Evolutionary conservation across 1,284 basidiomycete genomes (phyloP), one percentile per base, ranked within the genome.

Genomic region (Puccinia polysora): DNA sequence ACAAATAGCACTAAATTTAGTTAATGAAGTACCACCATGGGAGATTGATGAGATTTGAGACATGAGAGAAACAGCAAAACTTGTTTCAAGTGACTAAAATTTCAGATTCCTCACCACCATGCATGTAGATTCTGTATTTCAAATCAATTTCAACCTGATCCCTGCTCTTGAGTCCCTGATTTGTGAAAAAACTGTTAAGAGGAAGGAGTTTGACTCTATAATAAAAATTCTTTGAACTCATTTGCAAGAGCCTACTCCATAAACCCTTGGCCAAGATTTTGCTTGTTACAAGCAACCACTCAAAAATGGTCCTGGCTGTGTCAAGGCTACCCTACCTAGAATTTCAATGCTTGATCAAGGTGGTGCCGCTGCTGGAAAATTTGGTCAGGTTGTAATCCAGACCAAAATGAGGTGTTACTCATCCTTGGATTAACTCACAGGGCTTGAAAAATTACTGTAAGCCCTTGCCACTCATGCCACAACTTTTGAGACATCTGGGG

Each of bases 141-240:
- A 98, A 82, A 86, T 98, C 78, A 85, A 86, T 78, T 81, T 85
- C 58, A 84, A 85, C 50, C 85, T 99, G 69, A 80, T 99, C 74
- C 95, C 95, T 43, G 91, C 94, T 23, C 83, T 99, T 43, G 84
- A 84, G 59, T 88, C 89, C 78, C 86, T 99, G 62, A 86, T 87
- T 60, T 87, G 89, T 79, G 92, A 90, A 4, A 83, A 98, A 62
- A 86, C 89, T 72, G 86, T 82, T 69, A 99, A 97, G 83, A 83
- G 86, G 45, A 86, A 88, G 77, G 84, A 83, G 3, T 97, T 96
- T 79, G 86, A 89, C 34, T 81, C 89, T 77, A 96, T 99, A 77
- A 94, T 98, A 83, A 99, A 99, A 83, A 99, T 99, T 78, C 96
- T 96, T 43, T 88, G 95, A 71, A 99, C 95, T 12, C 95, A 99